Conservation (phyloP, 2,329 filamentous ascomycete species). For the Scedosporium aurantiacum region DNA sequence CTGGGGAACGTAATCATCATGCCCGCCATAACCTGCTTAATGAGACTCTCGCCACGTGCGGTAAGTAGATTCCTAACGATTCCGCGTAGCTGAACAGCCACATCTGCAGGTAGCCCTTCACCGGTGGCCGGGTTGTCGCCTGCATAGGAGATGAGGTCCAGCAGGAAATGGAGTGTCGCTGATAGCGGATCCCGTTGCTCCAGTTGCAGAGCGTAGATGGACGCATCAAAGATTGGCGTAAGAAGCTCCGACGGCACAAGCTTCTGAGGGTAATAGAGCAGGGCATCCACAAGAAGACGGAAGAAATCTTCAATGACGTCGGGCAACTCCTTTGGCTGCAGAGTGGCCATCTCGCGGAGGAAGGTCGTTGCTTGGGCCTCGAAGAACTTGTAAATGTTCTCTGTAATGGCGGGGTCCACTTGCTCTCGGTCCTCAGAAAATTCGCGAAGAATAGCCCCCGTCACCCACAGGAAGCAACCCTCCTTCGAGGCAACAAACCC, state of each 20-base stretch:
- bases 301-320: slow-evolving; percentile 94
- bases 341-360: slow-evolving; percentile 75
- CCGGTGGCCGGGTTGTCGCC: slow-evolving; percentile 60
- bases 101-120: slow-evolving; percentile 41
- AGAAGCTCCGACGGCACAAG: slow-evolving; percentile 72
- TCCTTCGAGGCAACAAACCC: slow-evolving; percentile 81
- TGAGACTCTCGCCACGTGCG: slow-evolving; percentile 62
- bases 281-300: slow-evolving; percentile 78
- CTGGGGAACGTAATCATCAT: slow-evolving; percentile 99
- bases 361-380: slow-evolving; percentile 87
- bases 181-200: slow-evolving; percentile 88
- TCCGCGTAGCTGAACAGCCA: slow-evolving; percentile 57
- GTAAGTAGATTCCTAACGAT: slow-evolving; percentile 63
- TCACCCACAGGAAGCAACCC: slow-evolving; percentile 98
- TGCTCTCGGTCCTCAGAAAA: slow-evolving; percentile 85
- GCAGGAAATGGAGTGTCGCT: slow-evolving; percentile 83
- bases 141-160: slow-evolving; percentile 83
- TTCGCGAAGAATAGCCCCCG: slow-evolving; percentile 85
- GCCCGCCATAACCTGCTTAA: slow-evolving; percentile 83
- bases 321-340: slow-evolving; percentile 63
- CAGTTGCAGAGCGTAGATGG: slow-evolving; percentile 73
- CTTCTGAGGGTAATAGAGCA: slow-evolving; percentile 83
- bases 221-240: slow-evolving; percentile 74
- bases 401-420: slow-evolving; percentile 69
- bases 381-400: slow-evolving; percentile 88